Conservation (phyloP, 495 filamentous ascomycete genomes). For the Penicillium maclennaniae region DNA sequence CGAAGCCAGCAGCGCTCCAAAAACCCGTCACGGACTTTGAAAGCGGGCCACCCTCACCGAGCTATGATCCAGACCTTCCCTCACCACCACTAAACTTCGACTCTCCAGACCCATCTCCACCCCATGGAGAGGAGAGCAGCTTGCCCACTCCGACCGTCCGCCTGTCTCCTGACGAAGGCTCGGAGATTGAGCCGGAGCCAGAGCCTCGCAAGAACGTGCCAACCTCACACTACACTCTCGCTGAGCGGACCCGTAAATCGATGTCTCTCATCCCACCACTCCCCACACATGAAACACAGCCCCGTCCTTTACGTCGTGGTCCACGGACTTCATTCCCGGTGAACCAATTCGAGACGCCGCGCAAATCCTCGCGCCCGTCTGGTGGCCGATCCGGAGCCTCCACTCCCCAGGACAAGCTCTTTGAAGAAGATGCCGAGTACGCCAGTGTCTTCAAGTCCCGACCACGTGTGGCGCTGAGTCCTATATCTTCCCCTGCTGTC, state of each 20-base stretch:
- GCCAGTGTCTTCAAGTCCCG: constrained; percentile 82
- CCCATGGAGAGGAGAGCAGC: constrained; percentile 2
- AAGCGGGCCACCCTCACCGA: not conserved
- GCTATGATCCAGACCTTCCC: not conserved
- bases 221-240: constrained; percentile 45
- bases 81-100: not conserved
- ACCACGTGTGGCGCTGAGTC: constrained; percentile 74
- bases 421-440: constrained; percentile 69
- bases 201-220: constrained; percentile 25
- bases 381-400: constrained; percentile 30
- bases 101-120: constrained; percentile 2
- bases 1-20: not conserved
- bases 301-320: constrained; percentile 26
- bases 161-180: constrained; percentile 13
- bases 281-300: constrained; percentile 17
- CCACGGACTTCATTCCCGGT: constrained; percentile 54
- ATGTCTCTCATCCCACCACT: constrained; percentile 59
- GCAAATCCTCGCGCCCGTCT: constrained; percentile 19
- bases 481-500: constrained; percentile 57
- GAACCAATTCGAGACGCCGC: constrained; percentile 61
- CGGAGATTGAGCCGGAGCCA: constrained; percentile 13
- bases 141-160: constrained; percentile 16
- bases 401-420: constrained; percentile 56
- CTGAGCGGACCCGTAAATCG: constrained; percentile 75
- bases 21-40: not conserved